Conservation (phyloP, 2,329 filamentous ascomycete genomes). For the Pseudocercospora crystallina region DNA sequence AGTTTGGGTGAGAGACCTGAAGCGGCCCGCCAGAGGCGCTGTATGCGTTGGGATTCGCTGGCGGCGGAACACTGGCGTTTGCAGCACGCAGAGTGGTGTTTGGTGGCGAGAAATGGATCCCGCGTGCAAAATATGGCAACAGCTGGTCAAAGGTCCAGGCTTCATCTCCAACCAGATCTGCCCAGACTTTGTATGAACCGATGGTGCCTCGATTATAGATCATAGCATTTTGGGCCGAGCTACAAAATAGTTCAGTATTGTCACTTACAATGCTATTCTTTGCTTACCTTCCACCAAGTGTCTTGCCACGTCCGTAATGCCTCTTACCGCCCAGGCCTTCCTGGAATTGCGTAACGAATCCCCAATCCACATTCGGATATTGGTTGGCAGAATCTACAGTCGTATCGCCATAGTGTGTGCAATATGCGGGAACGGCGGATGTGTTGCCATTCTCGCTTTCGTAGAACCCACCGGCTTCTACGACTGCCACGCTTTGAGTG, state of each 20-base stretch:
- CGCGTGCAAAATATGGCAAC: slow-evolving; percentile 24
- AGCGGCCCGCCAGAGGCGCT: slow-evolving; percentile 9
- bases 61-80: slow-evolving; percentile 17
- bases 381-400: slow-evolving; percentile 4
- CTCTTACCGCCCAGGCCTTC: slow-evolving; percentile 8
- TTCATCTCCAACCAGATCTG: slow-evolving; percentile 38
- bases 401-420: slow-evolving; percentile 8
- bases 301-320: slow-evolving; percentile 31
- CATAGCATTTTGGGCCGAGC: slow-evolving; percentile 30
- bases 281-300: slow-evolving; percentile 24
- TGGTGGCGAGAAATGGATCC: slow-evolving; percentile 9
- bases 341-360: slow-evolving; percentile 15
- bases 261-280: neutral
- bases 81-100: slow-evolving; percentile 6
- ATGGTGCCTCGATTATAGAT: slow-evolving; percentile 34
- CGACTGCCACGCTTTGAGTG: slow-evolving; percentile 21
- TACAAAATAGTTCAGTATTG: neutral
- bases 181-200: slow-evolving; percentile 37
- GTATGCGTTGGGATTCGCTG: slow-evolving; percentile 5
- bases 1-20: slow-evolving; percentile 15
- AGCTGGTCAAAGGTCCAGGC: slow-evolving; percentile 33
- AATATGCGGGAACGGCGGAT: slow-evolving; percentile 27
- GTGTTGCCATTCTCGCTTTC: slow-evolving; percentile 24
- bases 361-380: slow-evolving; percentile 22
- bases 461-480: slow-evolving; percentile 30